Evolutionary conservation across 176 grass and related monocot species (phyloP).

Genomic region (Rhipidocladum racemiflorum): DNA sequence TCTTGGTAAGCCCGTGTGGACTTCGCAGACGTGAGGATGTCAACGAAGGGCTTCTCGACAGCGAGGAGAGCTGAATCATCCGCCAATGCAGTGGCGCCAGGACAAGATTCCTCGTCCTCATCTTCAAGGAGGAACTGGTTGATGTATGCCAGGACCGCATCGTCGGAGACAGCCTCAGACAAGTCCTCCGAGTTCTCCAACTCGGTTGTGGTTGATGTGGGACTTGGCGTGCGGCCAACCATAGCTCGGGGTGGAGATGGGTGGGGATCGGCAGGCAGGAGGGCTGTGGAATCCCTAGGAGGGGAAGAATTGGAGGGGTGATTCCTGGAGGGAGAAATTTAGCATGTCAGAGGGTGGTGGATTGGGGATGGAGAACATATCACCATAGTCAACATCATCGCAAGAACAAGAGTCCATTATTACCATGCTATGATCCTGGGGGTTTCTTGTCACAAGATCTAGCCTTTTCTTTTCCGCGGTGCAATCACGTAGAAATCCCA

Average conservation of each 20-base stretch:
- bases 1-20: not conserved
- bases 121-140: slow-evolving; percentile 52
- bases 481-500: not conserved
- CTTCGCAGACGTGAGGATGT: slow-evolving; percentile 31
- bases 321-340: slow-evolving; percentile 27
- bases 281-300: slow-evolving; percentile 15
- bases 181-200: slow-evolving; percentile 21
- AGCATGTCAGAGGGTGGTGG: not conserved
- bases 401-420: slow-evolving; percentile 15
- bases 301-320: slow-evolving; percentile 2
- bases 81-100: not conserved
- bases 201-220: slow-evolving; percentile 34
- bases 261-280: not conserved
- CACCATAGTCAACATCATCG: slow-evolving; percentile 22
- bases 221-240: slow-evolving; percentile 26
- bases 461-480: not conserved
- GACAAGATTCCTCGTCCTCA: slow-evolving; percentile 26
- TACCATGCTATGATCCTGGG: not conserved
- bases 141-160: slow-evolving; percentile 52
- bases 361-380: slow-evolving; percentile 1
- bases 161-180: slow-evolving; percentile 9
- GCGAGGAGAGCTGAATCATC: slow-evolving; percentile 33
- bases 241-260: not conserved
- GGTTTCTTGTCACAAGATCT: not conserved
- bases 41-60: slow-evolving; percentile 42